Percentiles rank a stretch among this genome's conserved stretches.
phyloP scores from a whole-genome alignment of 2,329 filamentous ascomycete species.

The Trichoderma sp. region DNA sequence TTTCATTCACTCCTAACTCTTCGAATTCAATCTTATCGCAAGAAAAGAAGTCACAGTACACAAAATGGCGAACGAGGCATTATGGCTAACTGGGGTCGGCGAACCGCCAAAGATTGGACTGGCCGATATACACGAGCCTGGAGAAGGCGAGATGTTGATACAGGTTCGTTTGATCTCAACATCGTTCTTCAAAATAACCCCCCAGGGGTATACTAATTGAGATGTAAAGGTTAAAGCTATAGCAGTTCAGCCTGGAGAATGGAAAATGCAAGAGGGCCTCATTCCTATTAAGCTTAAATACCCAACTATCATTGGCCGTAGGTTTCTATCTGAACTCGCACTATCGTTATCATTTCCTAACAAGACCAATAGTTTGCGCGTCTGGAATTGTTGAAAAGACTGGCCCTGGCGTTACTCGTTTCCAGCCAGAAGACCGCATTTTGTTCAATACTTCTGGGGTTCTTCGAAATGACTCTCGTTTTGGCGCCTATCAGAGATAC shows the following conservation, averaged over 20 bases:
- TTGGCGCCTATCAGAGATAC: constrained; percentile 16
- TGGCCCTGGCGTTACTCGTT: constrained; percentile 3
- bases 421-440: constrained; percentile 7
- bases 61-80: background rate
- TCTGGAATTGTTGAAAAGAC: constrained; percentile 13
- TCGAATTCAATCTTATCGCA: background rate
- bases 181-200: no score
- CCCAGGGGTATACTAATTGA: background rate
- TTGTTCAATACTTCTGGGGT: constrained; percentile 9
- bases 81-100: background rate
- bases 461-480: constrained; percentile 12
- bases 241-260: constrained; percentile 12
- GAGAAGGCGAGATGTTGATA: constrained; percentile 5
- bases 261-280: constrained; percentile 18
- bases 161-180: background rate
- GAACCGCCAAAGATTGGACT: background rate
- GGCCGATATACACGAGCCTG: background rate
- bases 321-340: background rate
- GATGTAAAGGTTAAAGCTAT: background rate
- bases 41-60: background rate
- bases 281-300: constrained; percentile 5
- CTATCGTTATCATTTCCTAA: background rate
- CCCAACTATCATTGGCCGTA: constrained; percentile 17
- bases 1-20: background rate
- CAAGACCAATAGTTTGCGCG: background rate